Base-by-base conservation (phyloP, 2,329 filamentous ascomycete genomes). In the Tolypocladium amazonense region DNA sequence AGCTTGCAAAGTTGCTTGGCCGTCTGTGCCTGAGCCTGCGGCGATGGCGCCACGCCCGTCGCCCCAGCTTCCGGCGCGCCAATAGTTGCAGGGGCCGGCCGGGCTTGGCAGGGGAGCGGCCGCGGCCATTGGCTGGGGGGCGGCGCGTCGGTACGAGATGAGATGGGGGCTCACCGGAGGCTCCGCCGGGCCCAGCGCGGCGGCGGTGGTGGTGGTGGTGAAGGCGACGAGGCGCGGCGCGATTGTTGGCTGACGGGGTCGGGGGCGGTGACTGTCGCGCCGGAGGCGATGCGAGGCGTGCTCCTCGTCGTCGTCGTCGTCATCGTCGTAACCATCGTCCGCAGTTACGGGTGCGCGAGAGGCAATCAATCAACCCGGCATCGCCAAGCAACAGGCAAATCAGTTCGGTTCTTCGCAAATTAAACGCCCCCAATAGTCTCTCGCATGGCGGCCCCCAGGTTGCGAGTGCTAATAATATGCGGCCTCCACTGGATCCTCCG, bases 21-120 rank as follows among this genome's bases (percentile, higher is more conserved):
- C 9, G 20, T 43, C 41, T 41, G 11, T 18, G 38, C 38, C 15
- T 41, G 38, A 20, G 15, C 4, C 14, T 23, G 25, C 15, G 25
- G 47, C 12, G 27, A 50, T 50, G 47, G 47, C 47, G 47, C 47
- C 47, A 50, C 27, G 12, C 15, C 45, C 25, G 25, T 6, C 14
- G 12, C 14, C 45, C 45, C 45, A 27, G 45, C 23, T 30, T 50
- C 47, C 6, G 14, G 47, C 41, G 45, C 25, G 15, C 15, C 15
- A 52, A 30, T 52, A 20, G 14, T 20, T n/a, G 11, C 47, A 30
- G 47, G 47, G 47, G 47, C 47, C 47, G 12, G 27, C 25, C 15
- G 53, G 30, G 56, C 57, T 57, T 59, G 54, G 60, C 60, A 61
- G 60, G 58, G 58, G 57, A 55, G n/a, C 25, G 30, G 14, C 18